Base-by-base conservation (phyloP, 371 early-diverging fungal species). In the Mucor velutinosus region DNA sequence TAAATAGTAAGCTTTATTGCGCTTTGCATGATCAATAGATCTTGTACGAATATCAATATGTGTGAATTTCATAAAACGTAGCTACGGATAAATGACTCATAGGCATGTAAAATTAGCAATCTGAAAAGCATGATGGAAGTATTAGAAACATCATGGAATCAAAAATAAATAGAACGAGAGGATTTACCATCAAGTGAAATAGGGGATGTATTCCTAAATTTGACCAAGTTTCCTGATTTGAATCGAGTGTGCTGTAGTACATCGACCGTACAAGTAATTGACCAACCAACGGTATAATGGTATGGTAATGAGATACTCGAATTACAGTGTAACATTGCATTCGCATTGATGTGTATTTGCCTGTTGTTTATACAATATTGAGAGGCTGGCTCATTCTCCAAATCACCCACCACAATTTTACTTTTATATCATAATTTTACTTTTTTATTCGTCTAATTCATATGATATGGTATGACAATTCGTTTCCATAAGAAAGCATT, bases 151-250 rank as follows among this genome's bases (percentile, higher is more conserved):
- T n/a, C 45, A 45, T 45, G 17, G 19, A 45, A 37, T 7, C 6
- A 45, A n/a, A 45, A 45, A 7, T 45, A 45, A 45, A 45, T 7
- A 45, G 45, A 45, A 45, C 19, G 19, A n/a, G 45, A 45, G 45
- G 45, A 45, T 45, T 45, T 51, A 51, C 8, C 23, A 23, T 8
- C 51, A 51, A 23, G 25, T 23, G 21, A 21, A 49, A 23, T 49
- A 56, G 30, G 35, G 35, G 25, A 37, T 39, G 27, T 12, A 41
- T 60, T 60, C 41, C 60, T 60, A 41, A 41, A 35, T 60, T 60
- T 60, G 60, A 60, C 25, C 37, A 27, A 60, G 37, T 60, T 60
- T 60, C 60, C 60, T 60, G 32, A 56, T 56, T 56, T 27, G 23
- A 53, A 7, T 11, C 27, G n/a, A 37, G 12, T 37, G 37, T 37